Conservation (phyloP, 2,329 filamentous ascomycete species). For the Fusarium mexicanum region DNA sequence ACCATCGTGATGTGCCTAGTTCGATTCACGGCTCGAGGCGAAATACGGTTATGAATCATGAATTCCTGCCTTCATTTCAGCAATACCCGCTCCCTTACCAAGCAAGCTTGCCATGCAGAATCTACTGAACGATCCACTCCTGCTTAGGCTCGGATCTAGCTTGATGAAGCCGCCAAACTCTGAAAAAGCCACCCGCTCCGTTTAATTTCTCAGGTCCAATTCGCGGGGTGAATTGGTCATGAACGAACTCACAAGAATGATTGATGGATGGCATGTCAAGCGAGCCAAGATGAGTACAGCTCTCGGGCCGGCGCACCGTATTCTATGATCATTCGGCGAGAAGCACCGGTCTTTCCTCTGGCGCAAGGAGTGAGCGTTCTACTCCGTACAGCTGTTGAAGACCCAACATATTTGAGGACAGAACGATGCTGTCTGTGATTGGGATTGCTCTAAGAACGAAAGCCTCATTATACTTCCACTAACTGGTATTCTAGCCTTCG, state of each 20-base stretch:
- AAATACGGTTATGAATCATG: not conserved
- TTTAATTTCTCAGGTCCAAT: slow-evolving; percentile 30
- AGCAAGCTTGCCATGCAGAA: not conserved
- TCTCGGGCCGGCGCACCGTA: not conserved
- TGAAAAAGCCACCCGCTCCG: slow-evolving; percentile 22
- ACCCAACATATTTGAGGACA: not conserved
- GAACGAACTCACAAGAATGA: not conserved
- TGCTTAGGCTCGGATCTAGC: not conserved
- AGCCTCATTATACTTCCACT: not conserved
- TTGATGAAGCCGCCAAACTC: slow-evolving; percentile 5
- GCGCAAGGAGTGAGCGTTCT: not conserved
- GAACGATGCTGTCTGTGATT: not conserved
- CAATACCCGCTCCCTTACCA: not conserved
- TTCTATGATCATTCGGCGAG: not conserved
- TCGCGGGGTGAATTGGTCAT: slow-evolving; percentile 20
- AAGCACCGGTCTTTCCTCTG: not conserved
- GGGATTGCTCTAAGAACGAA: not conserved
- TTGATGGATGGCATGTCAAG: not conserved
- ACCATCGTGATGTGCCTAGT: slow-evolving; percentile 31
- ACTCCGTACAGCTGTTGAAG: not conserved
- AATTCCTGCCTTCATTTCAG: not conserved
- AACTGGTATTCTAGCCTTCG: not conserved
- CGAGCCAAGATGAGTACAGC: not conserved
- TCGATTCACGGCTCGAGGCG: slow-evolving; percentile 17
- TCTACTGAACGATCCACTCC: not conserved